Evolutionary conservation across 2,329 filamentous ascomycete species (phyloP), one percentile per base, ranked within the genome.

Genomic region (Pseudodiploospora longispora): DNA sequence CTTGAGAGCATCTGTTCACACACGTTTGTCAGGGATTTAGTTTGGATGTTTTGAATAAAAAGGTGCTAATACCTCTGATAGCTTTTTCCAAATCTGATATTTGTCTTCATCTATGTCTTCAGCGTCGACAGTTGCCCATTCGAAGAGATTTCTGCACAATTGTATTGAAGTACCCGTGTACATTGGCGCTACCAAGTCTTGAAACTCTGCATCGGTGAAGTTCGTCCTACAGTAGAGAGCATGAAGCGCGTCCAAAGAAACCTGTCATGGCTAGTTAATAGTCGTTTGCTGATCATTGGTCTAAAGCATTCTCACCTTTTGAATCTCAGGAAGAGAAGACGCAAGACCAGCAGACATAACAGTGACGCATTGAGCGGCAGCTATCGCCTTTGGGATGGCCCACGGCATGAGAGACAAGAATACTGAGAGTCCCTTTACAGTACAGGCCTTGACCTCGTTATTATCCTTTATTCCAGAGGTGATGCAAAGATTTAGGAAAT

Each of bases 51-150:
- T 19, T 43, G 37, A 29, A 30, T 37, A 33, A 9, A 8, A 28
- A 36, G 12, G 30, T 29, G 30, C 10, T 54, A 67, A 52, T 73
- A 89, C 86, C 77, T 98, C 93, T 1, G 90, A 89, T 38, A 97
- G 79, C 64, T 95, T 96, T 69, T 97, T 97, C 35, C 87, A 82
- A 53, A 96, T 81, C 44, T 87, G 81, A 61, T 98, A 97, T 60
- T 89, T 94, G 57, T 89, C 83, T 57, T 95, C 88, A 52, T 96
- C 87, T 47, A 95, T 80, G 54, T 95, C 84, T 47, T 87, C 78
- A 3, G 87, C 78, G 51, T 89, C 84, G 36, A 91, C 82, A 8
- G 80, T 66, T 4, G 87, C 87, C 85, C 87, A 93, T 49, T 84
- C 79, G 55, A 87, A 89, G 9, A 95, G 73, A 47, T 82, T 78